Percentiles rank a stretch among this genome's conserved stretches.
These are phyloP conservation scores for Aspergillus sojae DNA, from an alignment of 2,329 filamentous ascomycete species.

Conservation along the genomic window DNA sequence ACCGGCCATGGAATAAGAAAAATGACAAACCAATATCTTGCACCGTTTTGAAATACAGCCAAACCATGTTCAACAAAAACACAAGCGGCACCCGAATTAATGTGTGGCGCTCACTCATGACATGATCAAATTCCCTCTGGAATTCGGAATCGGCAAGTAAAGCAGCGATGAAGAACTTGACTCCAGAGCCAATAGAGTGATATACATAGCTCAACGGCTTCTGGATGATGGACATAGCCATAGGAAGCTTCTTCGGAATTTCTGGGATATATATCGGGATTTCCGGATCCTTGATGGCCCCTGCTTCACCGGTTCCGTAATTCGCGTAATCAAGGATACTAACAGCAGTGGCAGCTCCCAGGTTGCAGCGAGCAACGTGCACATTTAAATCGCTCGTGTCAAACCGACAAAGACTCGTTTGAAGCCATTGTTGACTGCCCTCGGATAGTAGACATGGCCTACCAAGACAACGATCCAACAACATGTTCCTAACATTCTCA, in stretches of 20 bases:
- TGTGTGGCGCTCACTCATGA: slow-evolving; percentile 39
- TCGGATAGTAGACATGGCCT: slow-evolving; percentile 44
- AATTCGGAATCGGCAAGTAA: slow-evolving; percentile 57
- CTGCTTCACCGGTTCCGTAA: slow-evolving; percentile 30
- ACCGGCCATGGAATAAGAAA: slow-evolving; percentile 54
- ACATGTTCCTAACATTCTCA: slow-evolving; percentile 47
- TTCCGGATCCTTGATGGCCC: slow-evolving; percentile 27
- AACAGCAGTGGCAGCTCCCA: slow-evolving; percentile 45
- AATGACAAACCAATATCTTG: slow-evolving; percentile 51
- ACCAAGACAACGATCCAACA: slow-evolving; percentile 52
- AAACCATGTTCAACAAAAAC: slow-evolving; percentile 50
- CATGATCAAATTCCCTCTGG: slow-evolving; percentile 53
- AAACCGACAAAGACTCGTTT: slow-evolving; percentile 41
- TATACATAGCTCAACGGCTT: slow-evolving; percentile 45
- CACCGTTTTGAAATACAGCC: slow-evolving; percentile 50
- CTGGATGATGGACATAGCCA: slow-evolving; percentile 29
- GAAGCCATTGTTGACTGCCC: slow-evolving; percentile 48
- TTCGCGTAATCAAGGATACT: slow-evolving; percentile 36
- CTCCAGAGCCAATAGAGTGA: slow-evolving; percentile 44
- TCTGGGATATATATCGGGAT: slow-evolving; percentile 33
- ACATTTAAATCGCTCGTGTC: slow-evolving; percentile 41
- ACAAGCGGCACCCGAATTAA: slow-evolving; percentile 41
- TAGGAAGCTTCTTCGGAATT: slow-evolving; percentile 27
- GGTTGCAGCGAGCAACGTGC: slow-evolving; percentile 53
- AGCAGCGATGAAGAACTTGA: slow-evolving; percentile 55